Evolutionary conservation across 139 green algal genomes (phyloP).

Genomic region (Diplosphaera chodatii): DNA sequence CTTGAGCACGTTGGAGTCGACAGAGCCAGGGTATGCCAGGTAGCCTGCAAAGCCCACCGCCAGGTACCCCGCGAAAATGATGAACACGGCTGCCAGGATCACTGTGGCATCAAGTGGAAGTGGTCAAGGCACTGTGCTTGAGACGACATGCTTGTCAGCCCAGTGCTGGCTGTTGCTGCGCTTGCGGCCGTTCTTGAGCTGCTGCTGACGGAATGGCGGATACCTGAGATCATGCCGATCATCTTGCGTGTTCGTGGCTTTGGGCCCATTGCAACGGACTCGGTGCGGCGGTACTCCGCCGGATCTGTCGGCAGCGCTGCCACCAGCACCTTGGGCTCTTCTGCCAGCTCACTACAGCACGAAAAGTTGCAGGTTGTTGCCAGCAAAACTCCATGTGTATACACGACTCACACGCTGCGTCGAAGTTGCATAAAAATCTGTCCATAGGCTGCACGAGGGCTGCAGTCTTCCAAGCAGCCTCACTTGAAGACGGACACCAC

Average conservation of each 20-base stretch:
- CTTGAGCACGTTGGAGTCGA: constrained; percentile 62
- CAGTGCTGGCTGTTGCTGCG: too few relatives aligned
- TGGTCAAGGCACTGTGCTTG: too few relatives aligned
- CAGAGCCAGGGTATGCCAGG: constrained; percentile 44
- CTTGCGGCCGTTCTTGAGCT: too few relatives aligned
- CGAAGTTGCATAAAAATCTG: too few relatives aligned
- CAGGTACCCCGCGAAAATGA: constrained; percentile 49
- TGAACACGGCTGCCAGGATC: constrained; percentile 11
- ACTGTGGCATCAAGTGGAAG: too few relatives aligned
- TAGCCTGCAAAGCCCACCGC: constrained; percentile 46
- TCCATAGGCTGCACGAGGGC: too few relatives aligned
- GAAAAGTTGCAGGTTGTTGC: too few relatives aligned
- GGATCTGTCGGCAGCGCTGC: not conserved
- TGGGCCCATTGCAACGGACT: not conserved
- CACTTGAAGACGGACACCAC: constrained; percentile 35
- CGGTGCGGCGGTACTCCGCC: not conserved
- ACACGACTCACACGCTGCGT: too few relatives aligned
- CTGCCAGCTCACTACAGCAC: constrained; percentile 14
- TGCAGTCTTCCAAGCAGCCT: too few relatives aligned
- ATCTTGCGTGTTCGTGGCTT: constrained; percentile 10
- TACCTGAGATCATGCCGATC: not conserved
- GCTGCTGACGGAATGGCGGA: too few relatives aligned
- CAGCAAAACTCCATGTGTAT: too few relatives aligned
- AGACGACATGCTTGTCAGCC: too few relatives aligned
- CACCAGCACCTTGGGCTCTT: not conserved